Percentiles rank a stretch among this genome's conserved stretches.
phyloP scores from a whole-genome alignment of 805 yeast species.

The Brettanomyces naardenensis region DNA sequence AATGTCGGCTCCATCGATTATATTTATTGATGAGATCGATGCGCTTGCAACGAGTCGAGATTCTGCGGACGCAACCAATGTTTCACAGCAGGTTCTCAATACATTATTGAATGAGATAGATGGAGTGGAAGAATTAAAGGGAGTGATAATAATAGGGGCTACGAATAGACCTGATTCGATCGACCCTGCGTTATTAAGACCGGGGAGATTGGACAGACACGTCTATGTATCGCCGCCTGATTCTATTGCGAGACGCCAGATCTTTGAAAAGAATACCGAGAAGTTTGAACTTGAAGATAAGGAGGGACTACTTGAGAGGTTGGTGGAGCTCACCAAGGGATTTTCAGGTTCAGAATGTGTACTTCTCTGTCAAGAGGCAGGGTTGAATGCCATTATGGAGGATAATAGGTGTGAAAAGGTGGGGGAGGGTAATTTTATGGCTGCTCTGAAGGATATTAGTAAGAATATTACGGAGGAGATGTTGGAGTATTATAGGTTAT shows the following conservation, averaged over 20 bases:
- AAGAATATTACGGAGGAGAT: constrained; percentile 80
- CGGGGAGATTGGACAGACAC: constrained; percentile 92
- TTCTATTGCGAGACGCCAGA: constrained; percentile 67
- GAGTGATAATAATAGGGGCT: constrained; percentile 92
- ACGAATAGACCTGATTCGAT: constrained; percentile 92
- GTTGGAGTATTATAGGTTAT: constrained; percentile 64
- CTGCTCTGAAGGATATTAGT: constrained; percentile 60
- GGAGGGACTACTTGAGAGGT: constrained; percentile 31
- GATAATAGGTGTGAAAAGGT: constrained; percentile 47
- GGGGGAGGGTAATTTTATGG: constrained; percentile 47
- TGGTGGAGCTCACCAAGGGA: constrained; percentile 71
- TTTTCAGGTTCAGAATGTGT: constrained; percentile 97
- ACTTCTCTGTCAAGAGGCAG: constrained; percentile 89
- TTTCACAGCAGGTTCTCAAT: constrained; percentile 80
- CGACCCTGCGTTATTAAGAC: constrained; percentile 88
- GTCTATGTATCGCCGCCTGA: constrained; percentile 94
- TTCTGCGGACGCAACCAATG: constrained; percentile 50
- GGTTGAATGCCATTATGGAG: constrained; percentile 88
- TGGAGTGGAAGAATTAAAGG: constrained; percentile 92
- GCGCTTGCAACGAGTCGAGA: constrained; percentile 80
- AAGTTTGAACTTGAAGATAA: constrained; percentile 51
- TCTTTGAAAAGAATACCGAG: constrained; percentile 58
- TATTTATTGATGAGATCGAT: constrained; percentile 95
- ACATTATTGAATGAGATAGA: constrained; percentile 91
- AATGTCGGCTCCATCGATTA: constrained; percentile 88